Conservation (phyloP, 1,139 yeast species). For the Sugiyamaella neomexicana region DNA sequence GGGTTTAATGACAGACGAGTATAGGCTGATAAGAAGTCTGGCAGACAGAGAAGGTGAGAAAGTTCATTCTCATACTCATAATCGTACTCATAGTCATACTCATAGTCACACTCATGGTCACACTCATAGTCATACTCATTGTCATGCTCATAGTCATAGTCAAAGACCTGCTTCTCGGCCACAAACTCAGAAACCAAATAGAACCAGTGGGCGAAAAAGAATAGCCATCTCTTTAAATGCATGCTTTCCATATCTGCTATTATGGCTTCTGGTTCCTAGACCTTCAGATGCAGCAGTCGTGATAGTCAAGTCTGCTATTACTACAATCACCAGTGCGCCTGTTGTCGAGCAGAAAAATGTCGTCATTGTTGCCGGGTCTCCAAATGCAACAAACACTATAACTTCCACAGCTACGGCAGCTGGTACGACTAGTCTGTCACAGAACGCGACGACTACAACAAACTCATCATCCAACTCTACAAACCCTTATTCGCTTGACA, state of each 20-base stretch:
- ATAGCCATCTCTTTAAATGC: not conserved
- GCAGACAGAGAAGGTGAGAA: too few species aligned
- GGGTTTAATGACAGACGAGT: not conserved
- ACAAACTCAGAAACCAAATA: not conserved
- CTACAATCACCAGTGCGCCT: not conserved
- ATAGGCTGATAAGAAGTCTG: not conserved
- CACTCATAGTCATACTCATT: too few species aligned
- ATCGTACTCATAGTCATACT: too few species aligned
- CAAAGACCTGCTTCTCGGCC: too few species aligned
- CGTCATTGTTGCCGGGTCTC: conserved; percentile 13
- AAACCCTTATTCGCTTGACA: conserved; percentile 22
- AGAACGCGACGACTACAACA: conserved; percentile 14
- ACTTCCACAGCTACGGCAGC: conserved; percentile 4
- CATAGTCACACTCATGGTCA: too few species aligned
- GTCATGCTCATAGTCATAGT: too few species aligned
- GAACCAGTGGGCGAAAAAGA: not conserved
- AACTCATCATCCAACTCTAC: conserved; percentile 13
- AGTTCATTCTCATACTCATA: too few species aligned
- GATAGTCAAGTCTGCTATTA: not conserved
- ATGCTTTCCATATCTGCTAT: not conserved
- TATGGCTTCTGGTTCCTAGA: not conserved
- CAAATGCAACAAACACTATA: conserved; percentile 2
- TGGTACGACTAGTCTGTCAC: conserved; percentile 5
- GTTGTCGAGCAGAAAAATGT: conserved; percentile 10
- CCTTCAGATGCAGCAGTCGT: not conserved